Conservation (phyloP, 768 basidiomycete genomes). For the Sporobolomyces pararoseus region DNA sequence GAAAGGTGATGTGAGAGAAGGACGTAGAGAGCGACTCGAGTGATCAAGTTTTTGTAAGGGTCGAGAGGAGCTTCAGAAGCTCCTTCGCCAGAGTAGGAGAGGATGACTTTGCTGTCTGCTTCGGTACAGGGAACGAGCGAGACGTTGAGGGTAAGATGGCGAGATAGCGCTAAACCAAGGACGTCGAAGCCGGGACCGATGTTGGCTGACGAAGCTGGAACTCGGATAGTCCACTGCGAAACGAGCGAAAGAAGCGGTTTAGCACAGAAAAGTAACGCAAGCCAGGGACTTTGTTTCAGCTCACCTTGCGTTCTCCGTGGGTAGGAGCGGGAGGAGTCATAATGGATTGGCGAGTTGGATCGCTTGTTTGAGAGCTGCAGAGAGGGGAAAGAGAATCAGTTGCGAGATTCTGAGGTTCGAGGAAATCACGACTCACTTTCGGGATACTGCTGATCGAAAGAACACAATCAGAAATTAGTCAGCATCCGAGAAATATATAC, state of each 20-base stretch:
- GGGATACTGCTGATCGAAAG: no score
- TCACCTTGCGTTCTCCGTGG: slow-evolving; percentile 30
- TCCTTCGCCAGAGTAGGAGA: slow-evolving; percentile 83
- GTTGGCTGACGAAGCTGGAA: slow-evolving; percentile 97
- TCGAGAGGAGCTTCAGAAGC: slow-evolving; percentile 85
- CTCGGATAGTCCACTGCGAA: slow-evolving; percentile 57
- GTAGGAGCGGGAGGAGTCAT: slow-evolving; percentile 31
- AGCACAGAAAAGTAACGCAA: not conserved
- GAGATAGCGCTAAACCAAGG: slow-evolving; percentile 91
- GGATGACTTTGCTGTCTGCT: slow-evolving; percentile 53
- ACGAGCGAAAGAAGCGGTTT: not conserved
- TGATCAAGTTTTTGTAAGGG: slow-evolving; percentile 93
- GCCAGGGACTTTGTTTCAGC: not conserved
- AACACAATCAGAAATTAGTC: no score
- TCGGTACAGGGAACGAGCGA: slow-evolving; percentile 52
- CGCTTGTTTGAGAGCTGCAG: not conserved
- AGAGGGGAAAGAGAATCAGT: no score
- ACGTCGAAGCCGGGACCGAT: slow-evolving; percentile 99
- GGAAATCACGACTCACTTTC: no score
- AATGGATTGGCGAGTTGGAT: slow-evolving; percentile 21
- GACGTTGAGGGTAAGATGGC: slow-evolving; percentile 73
- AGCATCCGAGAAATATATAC: no score
- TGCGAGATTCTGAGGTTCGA: not conserved
- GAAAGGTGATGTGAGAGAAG: slow-evolving; percentile 77
- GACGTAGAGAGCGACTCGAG: slow-evolving; percentile 94